phyloP scores from a whole-genome alignment of 495 filamentous ascomycete species.

The Talaromyces liani region DNA sequence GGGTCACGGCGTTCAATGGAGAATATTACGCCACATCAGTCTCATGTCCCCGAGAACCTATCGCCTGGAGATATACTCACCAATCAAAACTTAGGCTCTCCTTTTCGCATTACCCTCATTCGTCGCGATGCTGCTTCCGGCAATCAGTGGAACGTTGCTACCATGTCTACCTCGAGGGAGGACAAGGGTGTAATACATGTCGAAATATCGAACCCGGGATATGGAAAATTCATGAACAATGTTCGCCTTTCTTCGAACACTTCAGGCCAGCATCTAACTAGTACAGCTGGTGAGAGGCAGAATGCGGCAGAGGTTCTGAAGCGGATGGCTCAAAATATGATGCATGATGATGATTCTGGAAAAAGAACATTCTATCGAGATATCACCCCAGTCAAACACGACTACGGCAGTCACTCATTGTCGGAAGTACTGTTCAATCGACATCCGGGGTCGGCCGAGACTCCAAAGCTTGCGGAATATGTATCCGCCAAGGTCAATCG shows the following conservation, averaged over 20 bases:
- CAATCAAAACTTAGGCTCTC: slow-evolving; percentile 12
- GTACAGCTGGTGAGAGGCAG: slow-evolving; percentile 12
- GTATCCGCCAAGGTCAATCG: slow-evolving; percentile 32
- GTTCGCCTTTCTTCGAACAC: slow-evolving; percentile 26
- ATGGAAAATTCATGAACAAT: slow-evolving; percentile 47
- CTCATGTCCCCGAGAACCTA: not conserved
- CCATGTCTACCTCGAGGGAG: slow-evolving; percentile 42
- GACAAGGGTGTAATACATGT: slow-evolving; percentile 44
- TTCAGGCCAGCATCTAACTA: slow-evolving; percentile 24
- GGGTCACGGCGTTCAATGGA: slow-evolving; percentile 14
- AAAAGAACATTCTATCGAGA: not conserved
- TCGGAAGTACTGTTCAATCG: slow-evolving; percentile 31
- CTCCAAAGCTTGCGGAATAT: slow-evolving; percentile 10
- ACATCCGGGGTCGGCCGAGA: slow-evolving; percentile 30
- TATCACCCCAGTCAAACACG: slow-evolving; percentile 1
- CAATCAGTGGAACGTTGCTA: slow-evolving; percentile 85
- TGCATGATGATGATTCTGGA: not conserved
- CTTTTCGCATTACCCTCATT: slow-evolving; percentile 74
- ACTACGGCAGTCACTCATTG: slow-evolving; percentile 12
- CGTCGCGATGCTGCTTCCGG: slow-evolving; percentile 75
- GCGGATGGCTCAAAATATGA: not conserved
- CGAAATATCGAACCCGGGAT: slow-evolving; percentile 55
- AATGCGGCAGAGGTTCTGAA: slow-evolving; percentile 1
- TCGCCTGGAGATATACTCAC: not conserved
- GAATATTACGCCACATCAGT: slow-evolving; percentile 19